Percentiles rank a stretch among this genome's conserved stretches.
Conservation (phyloP, 306 rosid genomes). For the Mimosa pudica region DNA sequence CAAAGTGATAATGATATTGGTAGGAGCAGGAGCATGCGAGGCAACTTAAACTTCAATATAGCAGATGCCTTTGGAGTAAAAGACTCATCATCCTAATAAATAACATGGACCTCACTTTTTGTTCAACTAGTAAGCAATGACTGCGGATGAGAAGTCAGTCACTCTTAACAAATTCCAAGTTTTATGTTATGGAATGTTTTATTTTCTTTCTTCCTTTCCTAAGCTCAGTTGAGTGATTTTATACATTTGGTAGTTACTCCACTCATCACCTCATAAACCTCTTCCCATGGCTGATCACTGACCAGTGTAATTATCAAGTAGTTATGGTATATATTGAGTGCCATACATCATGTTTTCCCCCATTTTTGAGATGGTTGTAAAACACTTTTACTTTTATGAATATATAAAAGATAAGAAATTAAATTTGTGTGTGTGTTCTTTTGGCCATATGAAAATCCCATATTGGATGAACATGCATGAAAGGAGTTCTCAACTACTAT, state of each 20-base stretch:
- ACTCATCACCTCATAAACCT: neutral
- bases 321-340: neutral
- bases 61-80: constrained; percentile 77
- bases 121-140: constrained; percentile 44
- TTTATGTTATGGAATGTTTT: neutral
- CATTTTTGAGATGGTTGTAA: too few relatives aligned
- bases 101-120: constrained; percentile 32
- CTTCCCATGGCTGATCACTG: too few relatives aligned
- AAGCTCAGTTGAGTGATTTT: neutral
- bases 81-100: constrained; percentile 50
- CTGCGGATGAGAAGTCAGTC: constrained; percentile 35
- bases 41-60: constrained; percentile 68
- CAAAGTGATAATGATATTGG: constrained; percentile 52
- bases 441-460: too few relatives aligned
- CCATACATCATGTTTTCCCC: neutral
- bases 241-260: neutral
- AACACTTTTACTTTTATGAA: neutral
- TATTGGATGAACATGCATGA: too few relatives aligned
- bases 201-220: neutral
- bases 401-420: too few relatives aligned
- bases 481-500: too few relatives aligned
- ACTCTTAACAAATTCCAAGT: constrained; percentile 25
- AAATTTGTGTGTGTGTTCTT: too few relatives aligned
- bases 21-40: constrained; percentile 68
- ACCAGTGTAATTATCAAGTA: neutral